Evolutionary conservation across 2,329 filamentous ascomycete species (phyloP), one percentile per base, ranked within the genome.

Genomic region (Ascochyta pisi): DNA sequence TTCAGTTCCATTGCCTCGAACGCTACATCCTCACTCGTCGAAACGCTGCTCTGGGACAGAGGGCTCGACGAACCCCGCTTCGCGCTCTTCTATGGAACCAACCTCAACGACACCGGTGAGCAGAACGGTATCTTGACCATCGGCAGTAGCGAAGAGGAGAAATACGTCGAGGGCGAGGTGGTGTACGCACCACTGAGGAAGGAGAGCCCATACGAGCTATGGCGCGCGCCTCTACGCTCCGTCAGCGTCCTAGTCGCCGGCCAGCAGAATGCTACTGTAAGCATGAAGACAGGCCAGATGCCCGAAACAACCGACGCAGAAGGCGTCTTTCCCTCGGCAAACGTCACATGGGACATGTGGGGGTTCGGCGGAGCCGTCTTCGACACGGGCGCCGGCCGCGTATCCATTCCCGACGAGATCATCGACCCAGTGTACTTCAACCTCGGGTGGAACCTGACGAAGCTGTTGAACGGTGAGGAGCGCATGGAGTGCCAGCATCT

Each of bases 131-230:
- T 59, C 15, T 35, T 66, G 15, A 66, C 62, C 5, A 46, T 66
- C 35, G 63, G 62, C 23, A 54, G 47, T 27, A 60, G 58, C 53
- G 40, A 88, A 69, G 72, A 81, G 58, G 87, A 84, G 34, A 67
- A 80, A 63, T 89, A 89, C 68, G 80, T 81, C 59, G 86, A 89
- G 61, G 86, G 85, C 64, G 83, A 85, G 61, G 84, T 89, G 49
- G 84, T 84, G 52, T 66, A 52, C 44, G 37, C 54, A 3, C 63
- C 63, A 7, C 44, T 65, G 31, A 15, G 35, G 1, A 56, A 56
- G 33, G 58, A 61, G 19, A 48, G 50, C 6, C 35, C 46, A 4
- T 62, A 60, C 24, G 58, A 65, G 34, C 52, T 66, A 10, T 66
- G 63, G 63, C 50, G 60, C 29, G 19, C 56, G 5, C 47, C 62